These are phyloP conservation scores for Zygosaccharomyces sapae DNA, from an alignment of 1,139 yeast species.

Conservation along the genomic window DNA sequence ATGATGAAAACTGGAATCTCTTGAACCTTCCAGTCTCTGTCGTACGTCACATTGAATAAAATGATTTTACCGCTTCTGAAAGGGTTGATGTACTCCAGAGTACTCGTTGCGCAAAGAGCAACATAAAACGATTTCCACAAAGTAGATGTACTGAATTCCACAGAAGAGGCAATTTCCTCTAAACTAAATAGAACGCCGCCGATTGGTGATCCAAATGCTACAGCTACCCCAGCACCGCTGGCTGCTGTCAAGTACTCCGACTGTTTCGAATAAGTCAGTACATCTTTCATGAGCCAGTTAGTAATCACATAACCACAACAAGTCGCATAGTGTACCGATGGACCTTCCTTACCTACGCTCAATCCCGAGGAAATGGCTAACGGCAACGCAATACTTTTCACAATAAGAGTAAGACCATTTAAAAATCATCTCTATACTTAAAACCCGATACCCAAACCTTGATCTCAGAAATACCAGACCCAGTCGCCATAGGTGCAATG, in stretches of 20 bases:
- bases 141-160: slow-evolving; percentile 63
- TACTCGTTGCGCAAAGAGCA: slow-evolving; percentile 80
- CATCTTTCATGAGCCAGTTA: slow-evolving; percentile 43
- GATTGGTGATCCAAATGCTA: slow-evolving; percentile 90
- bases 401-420: slow-evolving; percentile 64
- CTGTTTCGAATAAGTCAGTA: slow-evolving; percentile 44
- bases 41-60: slow-evolving; percentile 81
- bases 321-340: slow-evolving; percentile 81
- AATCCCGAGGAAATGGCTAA: slow-evolving; percentile 82
- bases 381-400: slow-evolving; percentile 80
- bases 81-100: slow-evolving; percentile 73
- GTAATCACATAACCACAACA: slow-evolving; percentile 51
- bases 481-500: slow-evolving; percentile 90
- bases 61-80: slow-evolving; percentile 93
- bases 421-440: slow-evolving; percentile 68
- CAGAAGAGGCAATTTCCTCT: slow-evolving; percentile 47
- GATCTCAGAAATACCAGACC: slow-evolving; percentile 95
- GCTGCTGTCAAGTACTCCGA: slow-evolving; percentile 64
- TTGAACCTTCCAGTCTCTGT: slow-evolving; percentile 78
- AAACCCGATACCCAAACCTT: slow-evolving; percentile 94
- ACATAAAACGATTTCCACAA: slow-evolving; percentile 92
- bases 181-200: slow-evolving; percentile 89
- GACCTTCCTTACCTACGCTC: slow-evolving; percentile 93
- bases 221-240: slow-evolving; percentile 88
- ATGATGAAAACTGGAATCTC: slow-evolving; percentile 78